A percentile compares a stretch with the other conserved stretches of the same genome.
These are phyloP conservation scores for Saksenaea oblongispora DNA, from an alignment of 371 early-diverging fungal species.

Conservation along the genomic window DNA sequence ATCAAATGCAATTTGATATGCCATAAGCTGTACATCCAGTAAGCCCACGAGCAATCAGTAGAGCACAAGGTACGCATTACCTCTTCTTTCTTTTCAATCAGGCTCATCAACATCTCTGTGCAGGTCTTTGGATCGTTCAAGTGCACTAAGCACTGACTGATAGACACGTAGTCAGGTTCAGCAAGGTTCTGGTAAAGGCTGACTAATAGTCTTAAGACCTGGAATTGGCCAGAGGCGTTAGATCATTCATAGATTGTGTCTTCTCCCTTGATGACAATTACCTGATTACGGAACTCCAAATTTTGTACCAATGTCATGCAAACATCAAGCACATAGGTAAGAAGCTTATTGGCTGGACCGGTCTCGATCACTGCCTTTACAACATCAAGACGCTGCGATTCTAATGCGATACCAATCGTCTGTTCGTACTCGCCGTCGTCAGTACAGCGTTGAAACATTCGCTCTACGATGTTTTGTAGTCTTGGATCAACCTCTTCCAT, in stretches of 20 bases:
- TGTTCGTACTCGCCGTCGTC: slow-evolving; percentile 86
- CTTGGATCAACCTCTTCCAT: slow-evolving; percentile 65
- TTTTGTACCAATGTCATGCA: slow-evolving; percentile 81
- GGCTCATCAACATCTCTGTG: slow-evolving; percentile 70
- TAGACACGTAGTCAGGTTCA: slow-evolving; percentile 88
- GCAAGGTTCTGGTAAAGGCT: slow-evolving; percentile 75
- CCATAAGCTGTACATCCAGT: slow-evolving; percentile 63
- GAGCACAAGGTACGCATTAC: slow-evolving; percentile 27
- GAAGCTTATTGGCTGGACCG: slow-evolving; percentile 70
- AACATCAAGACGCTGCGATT: slow-evolving; percentile 87
- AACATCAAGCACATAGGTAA: slow-evolving; percentile 83
- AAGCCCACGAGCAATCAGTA: neutral
- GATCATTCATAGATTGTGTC: too few relatives aligned
- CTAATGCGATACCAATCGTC: slow-evolving; percentile 94
- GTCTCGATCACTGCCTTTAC: slow-evolving; percentile 78
- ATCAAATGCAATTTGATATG: slow-evolving; percentile 98
- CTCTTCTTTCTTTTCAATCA: slow-evolving; percentile 61
- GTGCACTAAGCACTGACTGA: slow-evolving; percentile 90
- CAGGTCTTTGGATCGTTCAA: slow-evolving; percentile 77
- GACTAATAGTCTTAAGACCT: slow-evolving; percentile 82
- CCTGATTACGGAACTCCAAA: slow-evolving; percentile 80
- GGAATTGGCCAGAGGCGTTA: too few relatives aligned
- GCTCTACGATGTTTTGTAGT: slow-evolving; percentile 86
- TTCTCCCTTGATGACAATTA: slow-evolving; percentile 22
- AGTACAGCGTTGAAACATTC: slow-evolving; percentile 92